Evolutionary conservation across 345 rosid genomes (phyloP).

Genomic region (Syzygium aromaticum): DNA sequence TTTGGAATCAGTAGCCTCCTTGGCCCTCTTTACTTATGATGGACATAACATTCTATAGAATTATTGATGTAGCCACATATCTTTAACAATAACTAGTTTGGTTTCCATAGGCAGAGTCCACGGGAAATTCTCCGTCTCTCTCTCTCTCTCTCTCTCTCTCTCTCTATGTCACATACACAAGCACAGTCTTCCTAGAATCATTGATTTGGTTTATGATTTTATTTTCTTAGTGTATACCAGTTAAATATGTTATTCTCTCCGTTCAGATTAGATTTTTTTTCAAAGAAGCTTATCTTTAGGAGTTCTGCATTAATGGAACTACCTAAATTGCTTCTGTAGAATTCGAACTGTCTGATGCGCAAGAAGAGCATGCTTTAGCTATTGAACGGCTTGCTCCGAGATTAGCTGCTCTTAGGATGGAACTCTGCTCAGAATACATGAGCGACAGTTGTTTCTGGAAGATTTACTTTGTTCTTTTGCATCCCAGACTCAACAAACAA

Average conservation of each 20-base stretch:
- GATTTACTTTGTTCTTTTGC: constrained; percentile 86
- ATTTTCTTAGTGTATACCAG: background rate
- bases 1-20: background rate
- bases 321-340: constrained; percentile 21
- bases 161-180: background rate
- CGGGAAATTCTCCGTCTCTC: background rate
- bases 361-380: constrained; percentile 89
- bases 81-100: background rate
- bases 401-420: constrained; percentile 75
- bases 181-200: background rate
- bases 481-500: constrained; percentile 65
- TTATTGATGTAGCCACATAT: background rate
- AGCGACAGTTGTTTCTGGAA: constrained; percentile 91
- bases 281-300: background rate
- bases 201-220: background rate
- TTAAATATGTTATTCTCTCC: background rate
- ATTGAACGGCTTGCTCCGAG: constrained; percentile 74
- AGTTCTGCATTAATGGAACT: background rate
- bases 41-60: background rate
- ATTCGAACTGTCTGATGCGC: constrained; percentile 90
- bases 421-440: constrained; percentile 91
- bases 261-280: background rate
- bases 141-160: background rate
- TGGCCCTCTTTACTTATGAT: background rate
- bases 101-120: background rate